Base-by-base conservation (phyloP, 1,284 basidiomycete species). In the Fereydounia khargensis region DNA sequence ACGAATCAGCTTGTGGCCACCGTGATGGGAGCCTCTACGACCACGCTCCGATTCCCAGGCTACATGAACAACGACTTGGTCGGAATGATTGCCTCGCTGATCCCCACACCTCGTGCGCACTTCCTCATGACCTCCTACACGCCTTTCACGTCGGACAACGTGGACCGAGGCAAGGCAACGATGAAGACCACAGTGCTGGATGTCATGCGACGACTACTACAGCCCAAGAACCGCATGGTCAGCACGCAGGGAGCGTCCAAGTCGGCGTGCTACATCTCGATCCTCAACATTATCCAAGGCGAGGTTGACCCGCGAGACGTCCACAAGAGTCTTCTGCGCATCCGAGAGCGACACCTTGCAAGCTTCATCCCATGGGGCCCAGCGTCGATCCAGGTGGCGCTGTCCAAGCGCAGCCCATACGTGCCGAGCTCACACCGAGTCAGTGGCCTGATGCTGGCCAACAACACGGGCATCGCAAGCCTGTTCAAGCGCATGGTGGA, bases 71-170 rank as follows among this genome's bases (percentile, higher is more conserved):
- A 98, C 70, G 94, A 99, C 74, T 84, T 75, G 8, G 68, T 96
- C 59, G 91, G 92, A 20, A 96, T 99, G 68, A 88, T 98, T 47
- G 91, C 95, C 2, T 92, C 89, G 11, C 82, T 99, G 42, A 97
- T 98, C 64, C 95, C 95, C 3, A 98, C 95, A 9, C 94, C 95
- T n/a, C 82, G 94, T 42, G 97, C 92, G 70, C 95, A 99, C 78
- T 98, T 98, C 82, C 83, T 99, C 48, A 96, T 94, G 88, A 98
- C 95, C n/a, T 91, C 90, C 14, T 99, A 98, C 72, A 99, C 95
- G 4, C 94, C 95, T 0, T 98, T 98, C 78, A 96, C 92, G 1
- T 89, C 88, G 54, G 94, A 97, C 77, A 73, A 69, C 19, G 67
- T 74, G 28, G 69, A 72, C 18, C 67, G 73, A 11, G 73, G 73